A percentile compares a stretch with the other conserved stretches of the same genome.
phyloP scores from a whole-genome alignment of 2,329 filamentous ascomycete genomes.

The Alternaria conjuncta region DNA sequence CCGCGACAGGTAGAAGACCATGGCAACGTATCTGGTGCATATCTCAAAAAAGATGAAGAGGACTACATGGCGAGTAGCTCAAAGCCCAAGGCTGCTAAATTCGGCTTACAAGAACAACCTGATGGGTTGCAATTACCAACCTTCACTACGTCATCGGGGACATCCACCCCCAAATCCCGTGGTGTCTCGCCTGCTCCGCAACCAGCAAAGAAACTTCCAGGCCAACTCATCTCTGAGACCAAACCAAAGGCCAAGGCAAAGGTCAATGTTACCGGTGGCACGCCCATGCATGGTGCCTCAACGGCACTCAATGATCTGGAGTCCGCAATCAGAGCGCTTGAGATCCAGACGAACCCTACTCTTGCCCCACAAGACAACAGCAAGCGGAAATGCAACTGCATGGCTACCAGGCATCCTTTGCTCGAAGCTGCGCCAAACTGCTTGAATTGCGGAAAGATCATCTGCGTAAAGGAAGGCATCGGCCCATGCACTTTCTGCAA shows the following conservation, averaged over 20 bases:
- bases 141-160: conserved; percentile 32
- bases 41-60: conserved; percentile 75
- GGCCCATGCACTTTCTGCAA: conserved; percentile 94
- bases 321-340: conserved; percentile 84
- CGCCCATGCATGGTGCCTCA: conserved; percentile 81
- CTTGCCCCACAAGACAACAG: conserved; percentile 62
- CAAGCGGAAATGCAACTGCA: conserved; percentile 81
- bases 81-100: conserved; percentile 49
- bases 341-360: conserved; percentile 88
- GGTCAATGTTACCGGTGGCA: conserved; percentile 75
- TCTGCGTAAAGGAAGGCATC: conserved; percentile 91
- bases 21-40: conserved; percentile 70
- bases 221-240: conserved; percentile 81
- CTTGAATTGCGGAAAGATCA: conserved; percentile 88
- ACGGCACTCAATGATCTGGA: conserved; percentile 72
- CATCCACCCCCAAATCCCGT: conserved; percentile 44
- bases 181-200: conserved; percentile 53
- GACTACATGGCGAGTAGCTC: conserved; percentile 70
- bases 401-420: conserved; percentile 84
- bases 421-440: conserved; percentile 94
- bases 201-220: conserved; percentile 65
- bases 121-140: conserved; percentile 49
- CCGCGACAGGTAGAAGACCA: conserved; percentile 62
- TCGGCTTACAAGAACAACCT: conserved; percentile 60
- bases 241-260: conserved; percentile 65